Evolutionary conservation across 2,329 filamentous ascomycete genomes (phyloP).

Genomic region (Tolypocladium pustulatum): DNA sequence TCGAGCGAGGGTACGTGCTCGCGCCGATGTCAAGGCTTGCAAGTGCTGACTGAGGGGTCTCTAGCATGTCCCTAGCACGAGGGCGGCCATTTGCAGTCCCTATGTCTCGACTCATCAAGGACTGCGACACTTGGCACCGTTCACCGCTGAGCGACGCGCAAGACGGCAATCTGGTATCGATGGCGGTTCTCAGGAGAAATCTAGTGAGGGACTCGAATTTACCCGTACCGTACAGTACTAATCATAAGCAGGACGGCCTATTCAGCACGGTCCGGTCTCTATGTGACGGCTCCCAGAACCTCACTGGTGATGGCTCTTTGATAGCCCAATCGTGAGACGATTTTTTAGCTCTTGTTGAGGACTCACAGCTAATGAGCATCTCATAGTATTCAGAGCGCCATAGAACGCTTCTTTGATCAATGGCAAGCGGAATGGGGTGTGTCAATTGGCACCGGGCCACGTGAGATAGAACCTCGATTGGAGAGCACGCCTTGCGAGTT

Average conservation of each 20-base stretch:
- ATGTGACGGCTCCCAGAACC: conserved; percentile 46
- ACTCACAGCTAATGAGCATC: neutral
- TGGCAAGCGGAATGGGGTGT: conserved; percentile 56
- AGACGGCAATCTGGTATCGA: conserved; percentile 62
- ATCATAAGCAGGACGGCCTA: conserved; percentile 33
- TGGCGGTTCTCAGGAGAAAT: conserved; percentile 58
- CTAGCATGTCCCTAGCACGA: conserved; percentile 54
- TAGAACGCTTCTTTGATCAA: conserved; percentile 54
- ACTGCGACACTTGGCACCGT: conserved; percentile 60
- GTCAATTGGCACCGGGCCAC: conserved; percentile 42
- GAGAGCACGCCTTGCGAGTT: neutral
- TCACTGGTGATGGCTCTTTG: conserved; percentile 36
- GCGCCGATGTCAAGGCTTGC: neutral
- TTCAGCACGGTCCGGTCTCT: conserved; percentile 46
- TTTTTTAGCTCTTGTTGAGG: too few species aligned
- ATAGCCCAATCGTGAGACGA: conserved; percentile 34
- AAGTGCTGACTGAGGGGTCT: neutral
- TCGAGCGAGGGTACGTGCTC: conserved; percentile 50
- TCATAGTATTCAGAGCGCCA: conserved; percentile 39
- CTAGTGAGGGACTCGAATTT: conserved; percentile 31
- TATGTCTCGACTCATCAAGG: conserved; percentile 52
- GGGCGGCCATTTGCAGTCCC: conserved; percentile 60
- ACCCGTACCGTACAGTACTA: neutral
- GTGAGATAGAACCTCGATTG: neutral
- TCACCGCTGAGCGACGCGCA: conserved; percentile 53